Conservation (phyloP, 1,284 basidiomycete species). For the Phenoliferia sp. region DNA sequence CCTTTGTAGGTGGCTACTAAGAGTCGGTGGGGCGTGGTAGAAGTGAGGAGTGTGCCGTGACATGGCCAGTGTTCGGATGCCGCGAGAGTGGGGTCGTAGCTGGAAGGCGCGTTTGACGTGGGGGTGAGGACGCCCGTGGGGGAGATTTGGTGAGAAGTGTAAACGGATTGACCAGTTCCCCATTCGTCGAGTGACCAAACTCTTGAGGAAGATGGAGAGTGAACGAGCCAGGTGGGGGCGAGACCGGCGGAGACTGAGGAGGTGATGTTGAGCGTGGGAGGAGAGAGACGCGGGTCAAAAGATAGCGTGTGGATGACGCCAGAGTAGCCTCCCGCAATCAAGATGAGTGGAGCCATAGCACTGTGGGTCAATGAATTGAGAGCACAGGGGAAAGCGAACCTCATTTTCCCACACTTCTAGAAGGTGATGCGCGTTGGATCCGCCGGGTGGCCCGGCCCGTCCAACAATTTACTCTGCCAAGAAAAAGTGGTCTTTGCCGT, state of each 20-base stretch:
- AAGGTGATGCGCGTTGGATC: no score
- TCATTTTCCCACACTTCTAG: no score
- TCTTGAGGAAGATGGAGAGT: neutral
- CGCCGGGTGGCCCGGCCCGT: no score
- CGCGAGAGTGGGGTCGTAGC: neutral
- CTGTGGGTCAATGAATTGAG: no score
- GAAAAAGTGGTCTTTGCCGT: no score
- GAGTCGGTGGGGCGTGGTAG: conserved; percentile 3
- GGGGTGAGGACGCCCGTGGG: neutral
- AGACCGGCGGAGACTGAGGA: neutral
- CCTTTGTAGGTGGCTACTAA: conserved; percentile 26
- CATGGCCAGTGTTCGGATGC: conserved; percentile 20
- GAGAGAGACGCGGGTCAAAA: conserved; percentile 8
- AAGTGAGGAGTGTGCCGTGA: conserved; percentile 10
- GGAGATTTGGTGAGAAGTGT: neutral
- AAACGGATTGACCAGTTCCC: neutral
- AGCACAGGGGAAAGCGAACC: no score
- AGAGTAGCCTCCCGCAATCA: conserved; percentile 22
- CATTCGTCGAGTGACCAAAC: neutral
- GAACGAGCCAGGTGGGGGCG: conserved; percentile 26
- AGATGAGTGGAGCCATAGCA: neutral
- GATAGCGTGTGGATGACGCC: conserved; percentile 13
- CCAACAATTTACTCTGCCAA: no score
- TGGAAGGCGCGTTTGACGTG: neutral
- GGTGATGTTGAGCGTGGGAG: neutral